Evolutionary conservation across 345 rosid species (phyloP).

Genomic region (Hypericum perforatum): DNA sequence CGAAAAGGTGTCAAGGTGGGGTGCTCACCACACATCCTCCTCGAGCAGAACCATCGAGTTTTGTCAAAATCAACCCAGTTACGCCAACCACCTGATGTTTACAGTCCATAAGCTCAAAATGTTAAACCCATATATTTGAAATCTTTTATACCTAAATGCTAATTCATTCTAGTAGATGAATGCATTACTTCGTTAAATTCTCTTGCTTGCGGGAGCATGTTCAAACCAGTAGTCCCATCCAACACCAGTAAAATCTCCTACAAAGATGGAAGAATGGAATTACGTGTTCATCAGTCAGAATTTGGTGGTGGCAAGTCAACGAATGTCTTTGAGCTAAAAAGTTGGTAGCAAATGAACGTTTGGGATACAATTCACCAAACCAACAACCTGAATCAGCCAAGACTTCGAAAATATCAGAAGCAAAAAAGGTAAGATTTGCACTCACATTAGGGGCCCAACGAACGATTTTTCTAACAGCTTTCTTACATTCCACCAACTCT

Average conservation of each 20-base stretch:
- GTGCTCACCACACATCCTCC: conserved; percentile 86
- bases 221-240: conserved; percentile 94
- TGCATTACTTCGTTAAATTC: conserved; percentile 84
- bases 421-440: conserved; percentile 3
- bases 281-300: neutral
- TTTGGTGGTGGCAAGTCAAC: no score
- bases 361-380: no score
- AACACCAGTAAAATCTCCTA: conserved; percentile 91
- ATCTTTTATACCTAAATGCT: no score
- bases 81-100: conserved; percentile 63
- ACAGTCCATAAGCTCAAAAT: no score
- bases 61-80: conserved; percentile 86
- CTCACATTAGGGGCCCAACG: conserved; percentile 80
- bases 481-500: conserved; percentile 85
- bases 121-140: no score
- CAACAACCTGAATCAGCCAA: no score
- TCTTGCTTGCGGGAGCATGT: conserved; percentile 99
- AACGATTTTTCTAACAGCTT: conserved; percentile 69
- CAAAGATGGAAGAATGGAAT: conserved; percentile 11
- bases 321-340: no score
- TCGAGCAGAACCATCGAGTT: conserved; percentile 93
- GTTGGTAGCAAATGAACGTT: no score
- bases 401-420: neutral
- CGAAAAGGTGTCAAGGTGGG: neutral
- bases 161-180: neutral